Evolutionary conservation across 148 eudicot genomes (phyloP).

Genomic region (Chenopodium quinoa): DNA sequence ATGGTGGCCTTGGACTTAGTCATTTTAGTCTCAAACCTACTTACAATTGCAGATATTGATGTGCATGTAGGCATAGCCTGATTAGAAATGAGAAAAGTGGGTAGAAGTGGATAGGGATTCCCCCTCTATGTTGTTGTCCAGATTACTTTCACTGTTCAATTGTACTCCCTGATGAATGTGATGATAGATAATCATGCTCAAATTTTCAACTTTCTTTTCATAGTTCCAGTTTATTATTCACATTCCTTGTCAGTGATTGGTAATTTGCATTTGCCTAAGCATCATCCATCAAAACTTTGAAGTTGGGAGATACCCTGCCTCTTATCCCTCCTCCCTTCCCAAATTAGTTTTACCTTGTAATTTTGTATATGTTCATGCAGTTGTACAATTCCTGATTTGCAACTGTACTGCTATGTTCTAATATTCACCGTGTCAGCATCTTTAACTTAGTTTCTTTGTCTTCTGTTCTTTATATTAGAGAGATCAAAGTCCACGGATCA

Average conservation of each 20-base stretch:
- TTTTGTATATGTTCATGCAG: neutral
- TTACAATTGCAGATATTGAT: neutral
- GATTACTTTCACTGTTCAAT: neutral
- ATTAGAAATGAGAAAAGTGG: neutral
- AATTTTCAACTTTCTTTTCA: neutral
- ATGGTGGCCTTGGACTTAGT: neutral
- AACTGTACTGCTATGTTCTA: neutral
- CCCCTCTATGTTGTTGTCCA: neutral
- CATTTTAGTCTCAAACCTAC: conserved; percentile 5
- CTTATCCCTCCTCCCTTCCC: neutral
- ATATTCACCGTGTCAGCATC: neutral
- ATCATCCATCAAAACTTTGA: neutral
- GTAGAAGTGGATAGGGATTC: neutral
- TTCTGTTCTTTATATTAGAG: conserved; percentile 29
- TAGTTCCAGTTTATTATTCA: neutral
- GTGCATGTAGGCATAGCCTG: conserved; percentile 1
- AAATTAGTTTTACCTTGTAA: no score
- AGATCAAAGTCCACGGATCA: conserved; percentile 39
- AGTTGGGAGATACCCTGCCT: neutral
- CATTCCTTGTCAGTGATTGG: neutral
- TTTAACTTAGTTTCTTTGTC: neutral
- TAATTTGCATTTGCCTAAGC: neutral
- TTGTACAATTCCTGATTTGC: neutral
- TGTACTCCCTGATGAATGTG: neutral
- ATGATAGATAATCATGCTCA: neutral